A percentile compares a stretch with the other conserved stretches of the same genome.
Evolutionary conservation across 495 filamentous ascomycete species (phyloP).

Genomic region (Neurospora terricola): DNA sequence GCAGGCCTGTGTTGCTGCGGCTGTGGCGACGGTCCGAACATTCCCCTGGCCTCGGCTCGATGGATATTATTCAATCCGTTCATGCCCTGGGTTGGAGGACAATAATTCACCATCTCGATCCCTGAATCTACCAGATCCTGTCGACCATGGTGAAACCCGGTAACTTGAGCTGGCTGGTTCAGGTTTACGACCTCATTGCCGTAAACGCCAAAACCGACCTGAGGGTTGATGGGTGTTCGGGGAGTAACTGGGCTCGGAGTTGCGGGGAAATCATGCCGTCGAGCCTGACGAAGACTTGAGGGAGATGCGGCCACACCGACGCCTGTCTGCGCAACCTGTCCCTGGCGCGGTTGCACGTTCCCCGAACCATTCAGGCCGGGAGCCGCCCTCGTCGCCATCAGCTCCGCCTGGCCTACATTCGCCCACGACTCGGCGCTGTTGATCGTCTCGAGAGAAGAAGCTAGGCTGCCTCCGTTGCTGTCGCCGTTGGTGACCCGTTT

Average conservation of each 20-base stretch:
- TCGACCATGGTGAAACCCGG: not conserved
- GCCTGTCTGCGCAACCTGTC: not conserved
- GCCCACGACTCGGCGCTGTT: conserved; percentile 5
- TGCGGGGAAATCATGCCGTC: not conserved
- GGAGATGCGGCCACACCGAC: not conserved
- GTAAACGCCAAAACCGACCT: not conserved
- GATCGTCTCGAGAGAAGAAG: conserved; percentile 4
- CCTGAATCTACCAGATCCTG: not conserved
- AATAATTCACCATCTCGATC: not conserved
- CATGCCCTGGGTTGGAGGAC: not conserved
- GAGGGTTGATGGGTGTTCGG: not conserved
- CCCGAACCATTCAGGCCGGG: not conserved
- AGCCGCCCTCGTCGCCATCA: not conserved
- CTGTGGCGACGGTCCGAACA: not conserved
- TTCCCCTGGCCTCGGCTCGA: not conserved
- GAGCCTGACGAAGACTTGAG: not conserved
- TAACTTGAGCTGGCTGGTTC: not conserved
- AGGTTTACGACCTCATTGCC: not conserved
- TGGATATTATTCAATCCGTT: not conserved
- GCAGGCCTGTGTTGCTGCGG: not conserved
- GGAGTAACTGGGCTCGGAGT: not conserved
- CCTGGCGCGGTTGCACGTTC: not conserved
- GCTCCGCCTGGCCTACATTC: not conserved
- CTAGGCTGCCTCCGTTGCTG: conserved; percentile 3
- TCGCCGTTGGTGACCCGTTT: not conserved